These are phyloP conservation scores for Candida sanyaensis DNA, from an alignment of 1,139 yeast genomes.

Conservation along the genomic window DNA sequence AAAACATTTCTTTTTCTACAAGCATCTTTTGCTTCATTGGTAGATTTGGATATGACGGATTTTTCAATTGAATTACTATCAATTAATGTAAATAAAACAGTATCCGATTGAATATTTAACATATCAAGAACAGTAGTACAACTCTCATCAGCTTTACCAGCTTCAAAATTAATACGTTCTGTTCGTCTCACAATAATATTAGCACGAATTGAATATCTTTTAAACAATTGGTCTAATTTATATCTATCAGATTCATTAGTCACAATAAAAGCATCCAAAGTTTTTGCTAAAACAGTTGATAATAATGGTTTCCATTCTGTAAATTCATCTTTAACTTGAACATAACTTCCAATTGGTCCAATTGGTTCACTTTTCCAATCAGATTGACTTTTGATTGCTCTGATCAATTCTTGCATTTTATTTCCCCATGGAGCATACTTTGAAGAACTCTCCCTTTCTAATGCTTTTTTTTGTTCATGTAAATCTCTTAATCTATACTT, in stretches of 20 bases:
- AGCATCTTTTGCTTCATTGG: conserved; percentile 51
- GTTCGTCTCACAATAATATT: conserved; percentile 55
- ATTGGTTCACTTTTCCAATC: conserved; percentile 56
- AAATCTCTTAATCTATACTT: conserved; percentile 5
- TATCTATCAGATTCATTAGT: conserved; percentile 61
- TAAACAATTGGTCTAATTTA: conserved; percentile 46
- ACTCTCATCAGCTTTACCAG: conserved; percentile 28
- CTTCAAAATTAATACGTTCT: conserved; percentile 56
- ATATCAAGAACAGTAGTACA: conserved; percentile 58
- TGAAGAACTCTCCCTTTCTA: conserved; percentile 22
- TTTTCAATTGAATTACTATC: conserved; percentile 67
- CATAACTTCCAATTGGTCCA: conserved; percentile 81
- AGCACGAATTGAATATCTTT: conserved; percentile 22
- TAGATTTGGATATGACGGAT: conserved; percentile 51
- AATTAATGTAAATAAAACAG: conserved; percentile 61
- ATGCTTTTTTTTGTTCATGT: conserved; percentile 9
- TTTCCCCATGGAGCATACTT: conserved; percentile 50
- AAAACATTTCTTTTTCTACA: conserved; percentile 38
- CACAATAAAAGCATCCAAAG: conserved; percentile 69
- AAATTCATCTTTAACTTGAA: conserved; percentile 57
- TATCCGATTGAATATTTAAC: conserved; percentile 54
- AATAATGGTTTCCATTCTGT: conserved; percentile 64
- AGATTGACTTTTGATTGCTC: conserved; percentile 35
- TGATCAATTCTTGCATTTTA: conserved; percentile 39
- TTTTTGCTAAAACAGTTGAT: conserved; percentile 49